Base-by-base conservation (phyloP, 257 asterid genomes). In the Striga asiatica region DNA sequence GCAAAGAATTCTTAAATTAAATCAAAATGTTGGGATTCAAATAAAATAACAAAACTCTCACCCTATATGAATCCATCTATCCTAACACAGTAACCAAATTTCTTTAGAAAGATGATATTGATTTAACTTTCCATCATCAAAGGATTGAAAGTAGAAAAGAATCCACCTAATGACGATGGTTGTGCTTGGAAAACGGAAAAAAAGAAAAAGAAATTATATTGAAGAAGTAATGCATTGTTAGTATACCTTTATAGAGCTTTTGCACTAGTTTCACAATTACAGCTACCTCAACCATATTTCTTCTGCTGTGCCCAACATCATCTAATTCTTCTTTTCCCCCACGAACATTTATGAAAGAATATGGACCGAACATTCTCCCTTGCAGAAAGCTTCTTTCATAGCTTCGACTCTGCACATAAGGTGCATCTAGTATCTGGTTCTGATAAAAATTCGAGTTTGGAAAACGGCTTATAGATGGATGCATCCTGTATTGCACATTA, bases 201-300 rank as follows among this genome's bases (percentile, higher is more conserved):
- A n/a, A n/a, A n/a, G n/a, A n/a, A n/a, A 35, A 35, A 35, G 16
- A 35, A 35, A 9, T 16, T 35, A 6, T 8, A 35, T 35, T 8
- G 14, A 35, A 35, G 14, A 5, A 38, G n/a, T 2, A 38, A 38
- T 20, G 24, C 25, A 43, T 5, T 50, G 10, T 47, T 22, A 18
- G 12, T 47, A 41, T 72, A 79, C 94, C 88, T 71, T 63, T 73
- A 53, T 32, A 77, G 32, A 84, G 74, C 46, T 68, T 77, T 2
- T 74, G 83, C 41, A 84, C 76, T 21, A 84, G 55, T 51, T 64
- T 75, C 42, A 71, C 53, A 56, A 60, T 45, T 1, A 79, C 75
- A 10, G 83, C 92, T n/a, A 73, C 92, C 69, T 84, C 92, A 50
- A 81, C 82, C 81, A 72, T 53, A 63, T 84, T 84, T 70, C 76